Evolutionary conservation across 208 protist species (phyloP).

Genomic region (Phytomonas sp.): DNA sequence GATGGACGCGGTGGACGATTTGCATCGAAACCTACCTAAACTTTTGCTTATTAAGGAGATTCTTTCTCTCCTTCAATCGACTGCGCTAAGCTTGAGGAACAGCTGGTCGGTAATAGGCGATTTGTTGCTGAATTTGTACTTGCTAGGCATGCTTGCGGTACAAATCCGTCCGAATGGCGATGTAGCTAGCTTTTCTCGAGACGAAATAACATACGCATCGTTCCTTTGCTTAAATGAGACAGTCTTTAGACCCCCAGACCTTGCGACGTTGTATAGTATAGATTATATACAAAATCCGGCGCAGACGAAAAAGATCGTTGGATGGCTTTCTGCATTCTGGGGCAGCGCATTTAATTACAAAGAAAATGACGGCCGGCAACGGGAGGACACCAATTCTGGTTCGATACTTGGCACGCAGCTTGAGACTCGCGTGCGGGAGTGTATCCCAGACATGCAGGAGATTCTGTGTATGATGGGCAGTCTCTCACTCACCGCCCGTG

Average conservation of each 20-base stretch:
- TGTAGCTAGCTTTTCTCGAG: too few species aligned
- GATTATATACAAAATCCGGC: not conserved
- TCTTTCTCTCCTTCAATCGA: constrained; percentile 29
- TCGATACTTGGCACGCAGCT: not conserved
- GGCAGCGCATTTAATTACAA: not conserved
- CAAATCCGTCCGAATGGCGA: not conserved
- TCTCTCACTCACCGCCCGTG: not conserved
- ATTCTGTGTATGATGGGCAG: constrained; percentile 28
- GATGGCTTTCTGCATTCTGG: not conserved
- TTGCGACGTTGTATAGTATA: not conserved
- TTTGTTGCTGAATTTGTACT: constrained; percentile 29
- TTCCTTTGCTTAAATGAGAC: not conserved
- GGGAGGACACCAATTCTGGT: not conserved
- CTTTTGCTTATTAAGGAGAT: constrained; percentile 34
- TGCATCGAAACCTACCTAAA: constrained; percentile 27
- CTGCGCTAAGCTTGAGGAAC: constrained; percentile 20
- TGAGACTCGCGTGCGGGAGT: constrained; percentile 23
- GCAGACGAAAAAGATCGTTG: not conserved
- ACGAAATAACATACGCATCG: not conserved
- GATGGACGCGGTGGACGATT: constrained; percentile 22
- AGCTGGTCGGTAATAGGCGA: constrained; percentile 27
- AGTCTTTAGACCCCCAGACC: not conserved
- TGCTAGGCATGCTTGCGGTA: constrained; percentile 28
- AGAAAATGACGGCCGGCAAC: not conserved
- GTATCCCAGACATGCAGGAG: constrained; percentile 28